A percentile compares a stretch with the other conserved stretches of the same genome.
These are phyloP conservation scores for Cytospora mali DNA, from an alignment of 2,329 filamentous ascomycete genomes.

Conservation along the genomic window DNA sequence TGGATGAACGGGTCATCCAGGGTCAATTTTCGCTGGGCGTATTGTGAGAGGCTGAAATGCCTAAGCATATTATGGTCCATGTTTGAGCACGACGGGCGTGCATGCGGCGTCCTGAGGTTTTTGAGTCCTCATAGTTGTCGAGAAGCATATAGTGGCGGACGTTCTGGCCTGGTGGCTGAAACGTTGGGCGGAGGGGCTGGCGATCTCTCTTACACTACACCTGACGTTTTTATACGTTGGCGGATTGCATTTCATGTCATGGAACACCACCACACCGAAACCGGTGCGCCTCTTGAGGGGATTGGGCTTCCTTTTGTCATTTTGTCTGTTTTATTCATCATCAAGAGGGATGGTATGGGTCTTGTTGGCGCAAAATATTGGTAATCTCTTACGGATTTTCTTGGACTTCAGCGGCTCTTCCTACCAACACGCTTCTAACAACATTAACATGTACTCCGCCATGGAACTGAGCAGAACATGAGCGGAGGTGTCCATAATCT, in stretches of 20 bases:
- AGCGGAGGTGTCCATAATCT: conserved; percentile 27
- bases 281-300: conserved; percentile 11
- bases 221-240: conserved; percentile 19
- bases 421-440: conserved; percentile 4
- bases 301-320: conserved; percentile 14
- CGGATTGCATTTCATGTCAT: conserved; percentile 19
- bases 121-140: not conserved
- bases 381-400: conserved; percentile 22
- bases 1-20: not conserved
- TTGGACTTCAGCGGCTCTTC: conserved; percentile 17
- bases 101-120: not conserved
- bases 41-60: not conserved
- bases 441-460: conserved; percentile 19
- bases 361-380: conserved; percentile 25
- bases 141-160: conserved; percentile 1
- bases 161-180: not conserved
- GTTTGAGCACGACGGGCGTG: not conserved
- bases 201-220: conserved; percentile 6
- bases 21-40: not conserved
- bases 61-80: not conserved
- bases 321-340: too few relatives aligned
- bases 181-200: not conserved
- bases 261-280: conserved; percentile 1
- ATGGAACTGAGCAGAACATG: conserved; percentile 17
- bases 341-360: conserved; percentile 22